These are phyloP conservation scores for Xenoacremonium recifei DNA, from an alignment of 2,329 filamentous ascomycete species.

Conservation along the genomic window DNA sequence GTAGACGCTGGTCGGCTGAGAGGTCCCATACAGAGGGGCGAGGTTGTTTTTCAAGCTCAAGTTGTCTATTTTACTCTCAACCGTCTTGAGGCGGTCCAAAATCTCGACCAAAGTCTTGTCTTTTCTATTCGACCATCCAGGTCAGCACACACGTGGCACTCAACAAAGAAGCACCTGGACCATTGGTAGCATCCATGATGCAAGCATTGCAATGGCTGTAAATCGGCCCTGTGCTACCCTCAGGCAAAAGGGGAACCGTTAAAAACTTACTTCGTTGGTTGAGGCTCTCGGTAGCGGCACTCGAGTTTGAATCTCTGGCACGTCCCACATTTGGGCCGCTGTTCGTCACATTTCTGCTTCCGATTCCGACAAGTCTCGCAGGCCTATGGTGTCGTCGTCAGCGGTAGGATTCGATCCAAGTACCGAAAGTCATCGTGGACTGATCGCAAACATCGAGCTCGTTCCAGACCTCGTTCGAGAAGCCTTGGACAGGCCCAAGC, in stretches of 20 bases:
- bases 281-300: constrained; percentile 59
- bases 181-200: background rate
- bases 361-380: constrained; percentile 59
- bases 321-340: constrained; percentile 58
- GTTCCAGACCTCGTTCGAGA: no score
- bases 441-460: no score
- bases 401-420: no score
- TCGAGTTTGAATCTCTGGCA: constrained; percentile 57
- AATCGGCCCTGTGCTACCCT: constrained; percentile 6
- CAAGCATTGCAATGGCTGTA: constrained; percentile 6
- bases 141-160: constrained; percentile 2
- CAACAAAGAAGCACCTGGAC: background rate
- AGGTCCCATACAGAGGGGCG: constrained; percentile 16
- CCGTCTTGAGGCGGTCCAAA: constrained; percentile 51
- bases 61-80: constrained; percentile 56
- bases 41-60: constrained; percentile 26
- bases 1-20: constrained; percentile 20
- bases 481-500: no score
- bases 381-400: constrained; percentile 42
- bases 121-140: constrained; percentile 47
- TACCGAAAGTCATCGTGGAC: no score
- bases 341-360: constrained; percentile 65
- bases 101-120: constrained; percentile 63
- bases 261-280: constrained; percentile 61
- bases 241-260: constrained; percentile 4